Evolutionary conservation across 2,329 filamentous ascomycete species (phyloP), one percentile per base, ranked within the genome.

Genomic region (Colletotrichum musae): DNA sequence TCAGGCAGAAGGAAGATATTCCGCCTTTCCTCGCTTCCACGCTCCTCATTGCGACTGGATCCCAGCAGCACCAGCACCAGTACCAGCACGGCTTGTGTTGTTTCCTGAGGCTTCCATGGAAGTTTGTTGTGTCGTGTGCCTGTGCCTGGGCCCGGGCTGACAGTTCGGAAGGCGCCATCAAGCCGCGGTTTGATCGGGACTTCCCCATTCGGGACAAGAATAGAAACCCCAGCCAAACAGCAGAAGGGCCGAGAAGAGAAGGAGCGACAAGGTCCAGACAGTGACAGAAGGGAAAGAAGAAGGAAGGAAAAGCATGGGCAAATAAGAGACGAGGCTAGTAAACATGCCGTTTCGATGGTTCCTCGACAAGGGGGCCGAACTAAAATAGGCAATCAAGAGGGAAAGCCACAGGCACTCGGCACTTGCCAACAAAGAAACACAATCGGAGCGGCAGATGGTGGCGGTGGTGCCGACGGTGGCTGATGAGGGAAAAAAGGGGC

Each of bases 381-480:
- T 58, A 63, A 54, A 54, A 50, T 36, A 18, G 45, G 32, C 10
- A 36, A 10, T 6, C 32, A 53, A 53, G 10, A 36, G 21, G 52
- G 16, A 15, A n/a, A 43, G 3, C 36, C 36, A 24, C 21, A 9
- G 16, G 43, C 32, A 26, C 24, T 47, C 65, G 65, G 65, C 60
- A 64, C 53, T 68, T 52, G 64, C 43, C 21, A 16, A 36, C 51
- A 65, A 65, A 65, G 61, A 16, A 60, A 54, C 21, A 36, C 45
- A 28, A 68, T 61, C 24, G 50, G 63, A 63, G 53, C 53, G 52
- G 52, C 21, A 62, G 47, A 24, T 41, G 63, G 53, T 64, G 56
- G 57, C 52, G 50, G 32, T 24, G 32, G 36, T 5, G 18, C 26
- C 53, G 21, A 36, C 16, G 53, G 32, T 59, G 43, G 41, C 45